phyloP scores from a whole-genome alignment of 192 early-diverging fungal species.

The Umbelopsis sp. region DNA sequence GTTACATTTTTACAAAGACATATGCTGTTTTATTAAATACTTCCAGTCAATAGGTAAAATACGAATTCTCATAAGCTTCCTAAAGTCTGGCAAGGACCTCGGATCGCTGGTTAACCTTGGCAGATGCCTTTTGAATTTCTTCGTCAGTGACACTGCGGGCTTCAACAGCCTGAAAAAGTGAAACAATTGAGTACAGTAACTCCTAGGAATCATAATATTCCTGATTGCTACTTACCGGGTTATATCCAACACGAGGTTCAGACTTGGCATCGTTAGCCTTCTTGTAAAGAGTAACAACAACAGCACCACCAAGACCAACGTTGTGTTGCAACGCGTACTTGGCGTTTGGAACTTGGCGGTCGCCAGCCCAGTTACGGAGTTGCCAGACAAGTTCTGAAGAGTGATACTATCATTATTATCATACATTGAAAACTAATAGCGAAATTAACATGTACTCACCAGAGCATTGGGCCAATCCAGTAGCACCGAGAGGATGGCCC shows the following conservation, averaged over 20 bases:
- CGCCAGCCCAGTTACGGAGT: slow-evolving; percentile 63
- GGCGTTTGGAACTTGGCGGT: slow-evolving; percentile 66
- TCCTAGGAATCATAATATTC: slow-evolving; percentile 35
- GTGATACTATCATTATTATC: neutral
- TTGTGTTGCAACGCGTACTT: slow-evolving; percentile 74
- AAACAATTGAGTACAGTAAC: neutral
- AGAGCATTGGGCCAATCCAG: slow-evolving; percentile 75
- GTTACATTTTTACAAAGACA: neutral
- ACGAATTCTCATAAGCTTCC: neutral
- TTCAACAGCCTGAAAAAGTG: slow-evolving; percentile 52
- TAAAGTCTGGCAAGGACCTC: slow-evolving; percentile 41
- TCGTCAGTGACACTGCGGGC: slow-evolving; percentile 57
- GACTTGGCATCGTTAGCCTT: slow-evolving; percentile 45
- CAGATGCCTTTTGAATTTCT: slow-evolving; percentile 56
- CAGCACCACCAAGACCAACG: slow-evolving; percentile 74
- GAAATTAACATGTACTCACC: slow-evolving; percentile 24
- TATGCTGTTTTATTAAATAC: neutral
- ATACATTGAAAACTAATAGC: neutral
- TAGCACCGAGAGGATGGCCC: slow-evolving; percentile 77
- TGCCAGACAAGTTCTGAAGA: slow-evolving; percentile 54
- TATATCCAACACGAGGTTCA: slow-evolving; percentile 50
- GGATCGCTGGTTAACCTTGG: slow-evolving; percentile 36
- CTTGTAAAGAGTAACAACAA: slow-evolving; percentile 64
- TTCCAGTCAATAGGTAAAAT: neutral
- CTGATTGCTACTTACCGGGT: slow-evolving; percentile 42